phyloP scores from a whole-genome alignment of 805 yeast genomes.

The Metschnikowia kunwiensis region DNA sequence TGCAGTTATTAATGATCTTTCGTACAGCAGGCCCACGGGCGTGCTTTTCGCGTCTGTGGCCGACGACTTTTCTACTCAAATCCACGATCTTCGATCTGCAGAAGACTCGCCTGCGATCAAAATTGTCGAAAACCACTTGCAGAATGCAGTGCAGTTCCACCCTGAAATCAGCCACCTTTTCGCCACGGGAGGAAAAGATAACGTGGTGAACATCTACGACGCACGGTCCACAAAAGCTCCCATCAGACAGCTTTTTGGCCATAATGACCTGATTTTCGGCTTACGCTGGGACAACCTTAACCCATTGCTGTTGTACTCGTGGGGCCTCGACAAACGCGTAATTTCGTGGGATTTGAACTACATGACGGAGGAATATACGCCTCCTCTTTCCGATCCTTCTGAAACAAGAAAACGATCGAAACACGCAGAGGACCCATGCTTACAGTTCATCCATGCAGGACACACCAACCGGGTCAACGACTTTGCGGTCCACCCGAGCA shows the following conservation, averaged over 20 bases:
- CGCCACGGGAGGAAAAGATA: slow-evolving; percentile 79
- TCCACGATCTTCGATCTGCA: slow-evolving; percentile 53
- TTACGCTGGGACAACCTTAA: slow-evolving; percentile 48
- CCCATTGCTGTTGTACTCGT: slow-evolving; percentile 53
- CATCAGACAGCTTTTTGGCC: slow-evolving; percentile 66
- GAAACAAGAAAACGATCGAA: slow-evolving; percentile 52
- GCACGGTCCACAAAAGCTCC: slow-evolving; percentile 59
- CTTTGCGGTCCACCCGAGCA: slow-evolving; percentile 61
- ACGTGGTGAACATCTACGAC: slow-evolving; percentile 72
- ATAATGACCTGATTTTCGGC: slow-evolving; percentile 42
- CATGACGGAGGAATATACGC: slow-evolving; percentile 51
- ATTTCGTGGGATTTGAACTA: slow-evolving; percentile 70
- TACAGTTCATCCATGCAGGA: slow-evolving; percentile 81
- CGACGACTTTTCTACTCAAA: slow-evolving; percentile 60
- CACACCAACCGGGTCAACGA: slow-evolving; percentile 71
- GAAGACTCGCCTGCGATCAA: slow-evolving; percentile 41
- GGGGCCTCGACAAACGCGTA: slow-evolving; percentile 65
- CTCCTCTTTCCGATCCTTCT: slow-evolving; percentile 24
- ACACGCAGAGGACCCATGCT: slow-evolving; percentile 66
- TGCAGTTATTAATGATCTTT: slow-evolving; percentile 63
- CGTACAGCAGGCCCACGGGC: slow-evolving; percentile 47
- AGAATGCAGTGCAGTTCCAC: slow-evolving; percentile 67
- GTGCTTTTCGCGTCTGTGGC: slow-evolving; percentile 65
- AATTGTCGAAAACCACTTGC: slow-evolving; percentile 49
- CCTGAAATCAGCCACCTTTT: slow-evolving; percentile 52